phyloP scores from a whole-genome alignment of 495 filamentous ascomycete species.

The Immersiella caudata region DNA sequence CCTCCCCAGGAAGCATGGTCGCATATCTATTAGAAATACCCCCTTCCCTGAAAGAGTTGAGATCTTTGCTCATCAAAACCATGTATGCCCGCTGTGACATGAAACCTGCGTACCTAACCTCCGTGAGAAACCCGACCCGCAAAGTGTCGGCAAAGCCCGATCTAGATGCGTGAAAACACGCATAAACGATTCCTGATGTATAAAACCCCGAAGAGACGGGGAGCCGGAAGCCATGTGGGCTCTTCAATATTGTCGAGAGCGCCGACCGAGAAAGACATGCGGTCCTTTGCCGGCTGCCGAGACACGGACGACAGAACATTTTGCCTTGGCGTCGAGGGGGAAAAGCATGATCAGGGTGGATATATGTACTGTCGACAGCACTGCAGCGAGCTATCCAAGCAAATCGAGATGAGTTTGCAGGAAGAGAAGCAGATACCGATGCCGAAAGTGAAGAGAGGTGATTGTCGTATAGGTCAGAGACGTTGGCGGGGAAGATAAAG shows the following conservation, averaged over 20 bases:
- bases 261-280: neutral
- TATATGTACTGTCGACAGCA: slow-evolving; percentile 18
- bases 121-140: neutral
- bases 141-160: neutral
- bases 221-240: slow-evolving; percentile 20
- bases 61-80: slow-evolving; percentile 13
- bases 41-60: slow-evolving; percentile 4
- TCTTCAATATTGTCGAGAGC: neutral
- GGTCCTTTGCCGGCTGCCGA: neutral
- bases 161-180: slow-evolving; percentile 18
- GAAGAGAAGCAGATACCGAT: slow-evolving; percentile 6
- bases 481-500: neutral
- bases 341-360: slow-evolving; percentile 1
- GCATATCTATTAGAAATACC: slow-evolving; percentile 14
- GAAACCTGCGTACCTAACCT: neutral
- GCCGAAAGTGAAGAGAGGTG: slow-evolving; percentile 1
- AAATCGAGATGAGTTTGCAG: slow-evolving; percentile 12
- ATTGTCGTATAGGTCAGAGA: slow-evolving; percentile 7
- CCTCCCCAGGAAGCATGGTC: neutral
- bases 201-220: slow-evolving; percentile 24
- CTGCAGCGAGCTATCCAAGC: slow-evolving; percentile 29
- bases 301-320: no score
- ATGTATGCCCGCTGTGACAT: slow-evolving; percentile 1
- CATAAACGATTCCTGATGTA: slow-evolving; percentile 22
- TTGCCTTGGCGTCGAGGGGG: neutral